Base-by-base conservation (phyloP, 257 asterid species). In the Haberlea rhodopensis region DNA sequence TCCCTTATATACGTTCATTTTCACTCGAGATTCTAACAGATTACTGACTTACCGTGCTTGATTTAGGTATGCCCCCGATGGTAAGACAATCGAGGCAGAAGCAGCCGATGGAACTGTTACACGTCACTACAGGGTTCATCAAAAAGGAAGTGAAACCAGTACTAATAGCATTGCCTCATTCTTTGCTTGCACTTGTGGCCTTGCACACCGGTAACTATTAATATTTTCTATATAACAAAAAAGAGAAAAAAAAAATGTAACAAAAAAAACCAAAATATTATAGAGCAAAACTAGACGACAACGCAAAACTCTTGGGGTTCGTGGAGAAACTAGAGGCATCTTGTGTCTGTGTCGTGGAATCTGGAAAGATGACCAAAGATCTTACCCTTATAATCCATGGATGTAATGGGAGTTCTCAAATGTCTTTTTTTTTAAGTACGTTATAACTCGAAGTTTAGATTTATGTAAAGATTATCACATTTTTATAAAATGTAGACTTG, bases 71-170 rank as follows among this genome's bases (percentile, higher is more conserved):
- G 99, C 74, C 99, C 99, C 97, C 20, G 99, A 94, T 77, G 99
- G 99, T 56, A 94, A 94, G 87, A 94, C 99, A n/a, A 91, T 94
- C 22, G 99, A 94, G 75, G 82, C 99, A 48, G 99, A 94, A 86
- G 99, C 99, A 23, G 99, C 99, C 65, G 97, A 94, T 71, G 99
- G 99, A 76, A 94, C 99, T 66, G 99, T 94, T 8, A 90, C 99
- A 0, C 92, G 99, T 43, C 99, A 94, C 83, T 94, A 53, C 75
- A 88, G 97, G 76, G 97, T 94, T 75, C 99, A 94, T 55, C 97
- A 94, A 45, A 90, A 94, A 65, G 97, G 97, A 2, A 97, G 99
- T 69, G 99, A 94, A 83, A 94, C 99, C 67, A 94, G 99, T 79
- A 94, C 99, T 9, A 90, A 94, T 60, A 94, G 99, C 90, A 94